Evolutionary conservation across 2,329 filamentous ascomycete species (phyloP), one percentile per base, ranked within the genome.

Genomic region (Penicillium sp.): DNA sequence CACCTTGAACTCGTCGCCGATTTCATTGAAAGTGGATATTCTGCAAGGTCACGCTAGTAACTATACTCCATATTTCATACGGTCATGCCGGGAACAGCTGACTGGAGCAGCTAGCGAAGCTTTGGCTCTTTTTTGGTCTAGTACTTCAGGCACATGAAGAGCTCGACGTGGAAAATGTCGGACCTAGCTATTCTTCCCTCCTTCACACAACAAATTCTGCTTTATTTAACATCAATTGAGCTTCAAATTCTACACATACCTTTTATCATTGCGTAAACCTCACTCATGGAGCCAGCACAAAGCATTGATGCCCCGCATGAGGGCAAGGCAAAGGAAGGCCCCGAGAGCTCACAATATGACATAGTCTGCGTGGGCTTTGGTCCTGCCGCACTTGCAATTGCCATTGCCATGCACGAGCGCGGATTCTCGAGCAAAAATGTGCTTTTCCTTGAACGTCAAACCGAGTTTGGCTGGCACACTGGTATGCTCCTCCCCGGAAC

Each of bases 381-480:
- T 3, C 57, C 57, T 20, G 57, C 57, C 21, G 57, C 57, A 2
- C 57, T 59, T 14, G 52, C 57, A 24, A 59, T 59, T 14, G 57
- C 57, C 3, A 59, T 59, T 43, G 47, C 57, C n/a, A 55, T 59
- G 38, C 57, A 43, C 5, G 57, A 59, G n/a, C 52, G 52, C 9
- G 57, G 57, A 12, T 23, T 30, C 7, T 4, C 28, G 5, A 5
- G 18, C 30, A n/a, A 55, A 24, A 58, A 54, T 9, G 42, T 59
- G 6, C 5, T 59, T 1, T 59, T 59, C 14, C 52, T 59, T 7
- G 57, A 59, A 33, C 57, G 57, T 16, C 57, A 59, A 33, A 20
- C 38, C 21, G 52, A 59, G 40, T 59, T 59, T 23, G 57, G 57
- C 23, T 59, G 57, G 57, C 57, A 59, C 21, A 59, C 57, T 2